These are phyloP conservation scores for Ligustrum vulgare DNA, from an alignment of 257 asterid species.

Conservation along the genomic window DNA sequence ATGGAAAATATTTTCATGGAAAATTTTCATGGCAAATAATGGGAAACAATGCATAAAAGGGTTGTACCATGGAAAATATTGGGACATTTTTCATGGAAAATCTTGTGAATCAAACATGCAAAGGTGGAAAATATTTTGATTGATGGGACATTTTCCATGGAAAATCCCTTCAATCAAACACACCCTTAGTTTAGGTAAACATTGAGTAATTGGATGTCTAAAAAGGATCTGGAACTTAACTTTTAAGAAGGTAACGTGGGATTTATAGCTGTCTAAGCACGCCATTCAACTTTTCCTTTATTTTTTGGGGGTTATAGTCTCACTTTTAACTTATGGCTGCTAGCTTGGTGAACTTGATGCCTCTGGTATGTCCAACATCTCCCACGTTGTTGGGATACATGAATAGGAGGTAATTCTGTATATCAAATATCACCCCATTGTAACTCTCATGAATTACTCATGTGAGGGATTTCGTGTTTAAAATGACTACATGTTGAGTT, in stretches of 20 bases:
- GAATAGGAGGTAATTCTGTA: conserved; percentile 33
- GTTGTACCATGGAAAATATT: no score
- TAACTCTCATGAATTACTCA: not conserved
- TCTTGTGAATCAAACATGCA: no score
- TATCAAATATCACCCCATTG: not conserved
- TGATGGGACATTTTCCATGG: no score
- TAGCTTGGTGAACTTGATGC: conserved; percentile 36
- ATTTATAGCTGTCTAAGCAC: not conserved
- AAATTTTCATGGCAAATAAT: no score
- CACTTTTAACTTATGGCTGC: conserved; percentile 39
- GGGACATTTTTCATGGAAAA: no score
- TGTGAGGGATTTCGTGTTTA: not conserved
- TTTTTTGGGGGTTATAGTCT: conserved; percentile 10
- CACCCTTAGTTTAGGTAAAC: not conserved
- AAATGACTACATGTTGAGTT: not conserved
- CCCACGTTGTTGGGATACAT: conserved; percentile 15
- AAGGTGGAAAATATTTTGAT: no score
- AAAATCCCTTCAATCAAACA: no score
- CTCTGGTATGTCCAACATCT: not conserved
- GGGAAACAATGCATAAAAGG: no score
- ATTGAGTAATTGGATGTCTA: not conserved
- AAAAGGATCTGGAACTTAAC: not conserved
- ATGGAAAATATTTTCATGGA: no score
- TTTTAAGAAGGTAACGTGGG: not conserved
- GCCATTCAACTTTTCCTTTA: not conserved